These are phyloP conservation scores for Phlyctochytrium planicorne DNA, from an alignment of 192 early-diverging fungal genomes.

Conservation along the genomic window DNA sequence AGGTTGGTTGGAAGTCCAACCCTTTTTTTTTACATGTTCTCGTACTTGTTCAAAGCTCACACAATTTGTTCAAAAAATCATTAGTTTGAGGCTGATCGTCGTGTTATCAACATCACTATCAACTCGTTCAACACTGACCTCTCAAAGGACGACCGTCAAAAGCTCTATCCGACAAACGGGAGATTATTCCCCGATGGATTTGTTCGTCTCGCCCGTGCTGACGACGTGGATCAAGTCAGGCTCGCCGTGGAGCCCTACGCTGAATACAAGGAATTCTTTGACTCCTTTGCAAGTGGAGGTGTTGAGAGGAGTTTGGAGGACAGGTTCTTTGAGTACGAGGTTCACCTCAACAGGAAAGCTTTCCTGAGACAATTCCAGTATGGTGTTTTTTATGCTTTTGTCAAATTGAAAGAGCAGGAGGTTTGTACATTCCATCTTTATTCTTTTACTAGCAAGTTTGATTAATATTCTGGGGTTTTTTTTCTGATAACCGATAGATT, in stretches of 20 bases:
- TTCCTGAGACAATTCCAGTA: constrained; percentile 98
- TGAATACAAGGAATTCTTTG: constrained; percentile 89
- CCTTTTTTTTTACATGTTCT: constrained; percentile 9
- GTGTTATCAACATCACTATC: constrained; percentile 98
- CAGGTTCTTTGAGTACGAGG: constrained; percentile 93
- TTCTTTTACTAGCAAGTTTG: neutral
- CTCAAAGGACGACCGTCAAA: constrained; percentile 92
- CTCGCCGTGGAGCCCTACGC: constrained; percentile 74
- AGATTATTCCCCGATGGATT: constrained; percentile 92
- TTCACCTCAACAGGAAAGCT: constrained; percentile 86
- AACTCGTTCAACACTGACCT: constrained; percentile 99
- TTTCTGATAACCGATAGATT: constrained; percentile 43
- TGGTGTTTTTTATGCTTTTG: constrained; percentile 91
- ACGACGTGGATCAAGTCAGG: constrained; percentile 96
- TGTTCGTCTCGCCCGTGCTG: constrained; percentile 74
- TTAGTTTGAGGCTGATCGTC: constrained; percentile 96
- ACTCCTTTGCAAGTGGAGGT: constrained; percentile 43
- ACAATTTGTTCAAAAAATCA: too few relatives aligned
- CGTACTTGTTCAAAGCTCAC: neutral
- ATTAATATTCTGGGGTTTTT: neutral
- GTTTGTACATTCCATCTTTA: constrained; percentile 6
- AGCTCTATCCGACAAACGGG: constrained; percentile 90
- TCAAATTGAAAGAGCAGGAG: constrained; percentile 98
- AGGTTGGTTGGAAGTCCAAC: constrained; percentile 45
- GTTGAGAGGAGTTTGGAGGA: constrained; percentile 84